Percentiles rank a stretch among this genome's conserved stretches.
phyloP scores from a whole-genome alignment of 768 basidiomycete genomes.

The Solioccasus polychromus region DNA sequence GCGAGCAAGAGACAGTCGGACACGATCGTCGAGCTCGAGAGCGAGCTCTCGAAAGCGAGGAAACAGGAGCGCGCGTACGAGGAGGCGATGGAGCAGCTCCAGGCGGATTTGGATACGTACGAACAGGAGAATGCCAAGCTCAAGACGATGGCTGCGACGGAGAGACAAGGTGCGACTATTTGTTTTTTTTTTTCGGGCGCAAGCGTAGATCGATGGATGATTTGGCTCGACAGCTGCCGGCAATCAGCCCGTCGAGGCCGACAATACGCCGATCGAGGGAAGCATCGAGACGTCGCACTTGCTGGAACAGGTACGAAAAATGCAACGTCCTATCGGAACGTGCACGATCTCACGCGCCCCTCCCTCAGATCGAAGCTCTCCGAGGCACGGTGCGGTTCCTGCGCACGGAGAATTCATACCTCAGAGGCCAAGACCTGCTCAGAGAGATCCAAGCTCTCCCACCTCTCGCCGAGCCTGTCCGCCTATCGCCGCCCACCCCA shows the following conservation, averaged over 20 bases:
- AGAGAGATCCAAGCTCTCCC: constrained; percentile 77
- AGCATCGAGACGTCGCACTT: constrained; percentile 86
- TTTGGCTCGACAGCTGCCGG: constrained; percentile 38
- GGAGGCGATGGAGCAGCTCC: constrained; percentile 91
- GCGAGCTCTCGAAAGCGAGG: constrained; percentile 71
- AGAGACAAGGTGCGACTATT: constrained; percentile 74
- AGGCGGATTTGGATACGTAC: constrained; percentile 79
- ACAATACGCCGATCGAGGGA: constrained; percentile 68
- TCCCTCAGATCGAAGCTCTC: constrained; percentile 79
- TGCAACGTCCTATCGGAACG: too few species aligned
- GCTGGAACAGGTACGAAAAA: constrained; percentile 86
- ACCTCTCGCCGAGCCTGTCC: constrained; percentile 48
- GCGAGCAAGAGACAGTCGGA: constrained; percentile 89
- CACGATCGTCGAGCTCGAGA: constrained; percentile 75
- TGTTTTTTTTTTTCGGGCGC: too few species aligned
- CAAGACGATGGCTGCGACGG: constrained; percentile 63
- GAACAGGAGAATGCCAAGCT: constrained; percentile 88
- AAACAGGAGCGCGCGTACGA: constrained; percentile 90
- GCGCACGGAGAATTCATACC: constrained; percentile 89
- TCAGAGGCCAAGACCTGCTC: constrained; percentile 90
- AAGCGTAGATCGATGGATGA: neutral
- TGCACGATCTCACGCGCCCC: constrained; percentile 17
- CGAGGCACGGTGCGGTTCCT: constrained; percentile 89
- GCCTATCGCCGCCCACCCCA: constrained; percentile 58
- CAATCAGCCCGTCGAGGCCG: constrained; percentile 51